A percentile compares a stretch with the other conserved stretches of the same genome.
Conservation (phyloP, 2,329 filamentous ascomycete species). For the Tolypocladium ophioglossoides region DNA sequence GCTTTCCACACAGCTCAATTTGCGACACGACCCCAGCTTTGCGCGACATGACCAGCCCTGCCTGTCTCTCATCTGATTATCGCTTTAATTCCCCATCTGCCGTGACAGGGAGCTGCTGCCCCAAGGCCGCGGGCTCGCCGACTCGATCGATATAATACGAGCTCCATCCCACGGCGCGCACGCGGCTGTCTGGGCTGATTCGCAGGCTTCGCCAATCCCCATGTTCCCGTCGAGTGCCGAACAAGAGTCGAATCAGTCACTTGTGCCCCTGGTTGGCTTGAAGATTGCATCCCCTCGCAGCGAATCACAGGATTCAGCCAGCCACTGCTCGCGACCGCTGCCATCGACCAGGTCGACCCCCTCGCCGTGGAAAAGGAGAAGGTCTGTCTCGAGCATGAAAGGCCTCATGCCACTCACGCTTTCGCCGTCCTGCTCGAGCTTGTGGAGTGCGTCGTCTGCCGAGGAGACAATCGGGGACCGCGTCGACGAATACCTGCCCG, state of each 20-base stretch:
- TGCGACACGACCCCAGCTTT: background rate
- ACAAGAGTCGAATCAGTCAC: background rate
- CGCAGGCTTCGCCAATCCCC: conserved; percentile 1
- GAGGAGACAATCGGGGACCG: conserved; percentile 18
- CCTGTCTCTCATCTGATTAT: background rate
- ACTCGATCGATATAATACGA: background rate
- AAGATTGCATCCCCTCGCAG: background rate
- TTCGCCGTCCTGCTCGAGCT: conserved; percentile 14
- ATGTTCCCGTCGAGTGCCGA: conserved; percentile 3
- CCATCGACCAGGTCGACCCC: conserved; percentile 8
- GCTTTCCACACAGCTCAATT: conserved; percentile 1
- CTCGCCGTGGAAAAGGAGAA: conserved; percentile 12
- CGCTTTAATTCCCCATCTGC: background rate
- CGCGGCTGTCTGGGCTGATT: conserved; percentile 3
- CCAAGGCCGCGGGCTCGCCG: background rate
- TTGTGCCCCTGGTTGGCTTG: background rate
- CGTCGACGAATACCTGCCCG: conserved; percentile 38
- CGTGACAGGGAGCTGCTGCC: background rate
- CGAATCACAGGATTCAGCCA: background rate
- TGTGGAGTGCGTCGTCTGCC: conserved; percentile 10
- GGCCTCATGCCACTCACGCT: conserved; percentile 26
- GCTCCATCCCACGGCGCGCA: background rate
- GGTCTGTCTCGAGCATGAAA: conserved; percentile 29
- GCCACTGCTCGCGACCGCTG: conserved; percentile 1
- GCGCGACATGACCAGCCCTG: background rate